Evolutionary conservation across 1,284 basidiomycete genomes (phyloP), one percentile per base, ranked within the genome.

Genomic region (Pseudomicrostroma phylloplanum): DNA sequence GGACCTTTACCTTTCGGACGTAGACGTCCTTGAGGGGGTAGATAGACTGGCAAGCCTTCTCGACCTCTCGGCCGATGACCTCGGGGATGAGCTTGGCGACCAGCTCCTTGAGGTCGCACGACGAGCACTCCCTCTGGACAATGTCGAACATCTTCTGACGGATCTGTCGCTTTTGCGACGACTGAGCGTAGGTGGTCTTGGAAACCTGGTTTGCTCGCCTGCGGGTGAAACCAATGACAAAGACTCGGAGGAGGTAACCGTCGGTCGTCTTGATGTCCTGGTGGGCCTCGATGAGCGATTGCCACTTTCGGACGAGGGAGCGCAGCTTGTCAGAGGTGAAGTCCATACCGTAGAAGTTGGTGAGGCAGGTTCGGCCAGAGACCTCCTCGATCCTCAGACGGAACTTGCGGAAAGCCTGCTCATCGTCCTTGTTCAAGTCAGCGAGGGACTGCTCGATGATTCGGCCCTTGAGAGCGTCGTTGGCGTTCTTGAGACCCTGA

Each of bases 71-170:
- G 75, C 96, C 96, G 78, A 99, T 98, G 67, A 91, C 91, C 84
- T 99, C 96, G 59, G 96, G 94, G 64, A 98, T 88, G 81, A 99
- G 96, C 87, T 99, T 99, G 84, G 91, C 89, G 69, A 96, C 80
- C 64, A 82, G 81, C 80, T 97, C 92, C 87, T 97, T 97, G 83
- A 99, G 83, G 83, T 98, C 96, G 80, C 91, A 94, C 77, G 88
- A 90, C 70, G 90, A 86, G 64, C 92, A 90, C 83, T 99, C 96
- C 75, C 94, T 88, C 70, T 87, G 92, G 87, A 98, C 96, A 82
- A 98, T 96, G 86, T 99, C 96, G 79, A 96, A 92, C 94, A 98
- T 98, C 88, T 97, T 97, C 83, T 91, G 91, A 81, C 96, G 86
- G 82, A 99, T 98, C 84, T 96, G 92, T 70, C 91, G 89, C 79